A percentile compares a stretch with the other conserved stretches of the same genome.
These are phyloP conservation scores for Cucumis hystrix DNA, from an alignment of 306 rosid genomes.

Conservation along the genomic window DNA sequence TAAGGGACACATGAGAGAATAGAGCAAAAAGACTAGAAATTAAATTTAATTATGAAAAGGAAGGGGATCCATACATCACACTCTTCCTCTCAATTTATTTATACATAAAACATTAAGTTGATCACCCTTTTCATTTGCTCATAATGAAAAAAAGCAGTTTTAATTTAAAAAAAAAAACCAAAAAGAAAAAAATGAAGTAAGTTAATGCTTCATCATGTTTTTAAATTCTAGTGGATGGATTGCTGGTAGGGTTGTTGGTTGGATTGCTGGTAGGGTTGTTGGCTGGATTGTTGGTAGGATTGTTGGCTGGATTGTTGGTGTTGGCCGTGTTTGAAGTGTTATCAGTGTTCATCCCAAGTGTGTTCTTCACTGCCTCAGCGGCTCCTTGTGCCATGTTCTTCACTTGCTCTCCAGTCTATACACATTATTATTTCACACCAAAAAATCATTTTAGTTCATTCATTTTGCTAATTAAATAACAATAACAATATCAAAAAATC, in stretches of 20 bases:
- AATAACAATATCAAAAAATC: no score
- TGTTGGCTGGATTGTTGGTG: not conserved
- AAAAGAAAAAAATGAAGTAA: not conserved
- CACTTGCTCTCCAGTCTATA: constrained; percentile 40
- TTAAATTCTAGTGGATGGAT: not conserved
- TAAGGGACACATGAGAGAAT: not conserved
- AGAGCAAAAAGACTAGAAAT: not conserved
- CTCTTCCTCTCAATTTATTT: not conserved
- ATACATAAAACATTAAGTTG: not conserved
- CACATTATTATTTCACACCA: not conserved
- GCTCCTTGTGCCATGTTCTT: constrained; percentile 39
- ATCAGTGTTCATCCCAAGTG: constrained; percentile 36
- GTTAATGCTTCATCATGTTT: not conserved
- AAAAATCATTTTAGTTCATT: no score
- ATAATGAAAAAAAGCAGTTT: no score
- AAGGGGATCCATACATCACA: not conserved
- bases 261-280: not conserved
- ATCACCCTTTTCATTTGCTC: no score
- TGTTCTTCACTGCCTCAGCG: constrained; percentile 35
- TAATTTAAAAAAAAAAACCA: not conserved
- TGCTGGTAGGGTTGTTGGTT: not conserved
- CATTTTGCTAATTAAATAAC: no score
- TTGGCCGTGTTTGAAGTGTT: not conserved
- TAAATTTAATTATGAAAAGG: not conserved
- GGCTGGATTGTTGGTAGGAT: not conserved